These are phyloP conservation scores for Malus hybrid DNA, from an alignment of 331 rosid genomes.

Conservation along the genomic window DNA sequence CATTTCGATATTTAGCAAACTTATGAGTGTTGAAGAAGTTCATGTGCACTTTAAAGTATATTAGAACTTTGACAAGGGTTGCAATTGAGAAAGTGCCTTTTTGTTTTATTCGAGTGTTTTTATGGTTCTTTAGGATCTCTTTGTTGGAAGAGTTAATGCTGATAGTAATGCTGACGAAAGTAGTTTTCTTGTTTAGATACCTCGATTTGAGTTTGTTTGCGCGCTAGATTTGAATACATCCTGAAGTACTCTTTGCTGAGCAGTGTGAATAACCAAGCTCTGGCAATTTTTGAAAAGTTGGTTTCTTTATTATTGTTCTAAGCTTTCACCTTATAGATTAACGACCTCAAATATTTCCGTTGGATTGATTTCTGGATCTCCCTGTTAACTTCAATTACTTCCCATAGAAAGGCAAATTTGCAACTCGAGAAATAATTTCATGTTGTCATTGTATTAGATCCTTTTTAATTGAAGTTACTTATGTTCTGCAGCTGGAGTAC, in stretches of 20 bases:
- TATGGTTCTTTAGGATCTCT: background rate
- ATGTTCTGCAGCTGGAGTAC: conserved; percentile 62
- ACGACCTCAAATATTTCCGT: too few relatives aligned
- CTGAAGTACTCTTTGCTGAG: background rate
- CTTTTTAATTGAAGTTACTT: too few relatives aligned
- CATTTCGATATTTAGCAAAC: too few relatives aligned
- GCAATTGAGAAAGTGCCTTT: background rate
- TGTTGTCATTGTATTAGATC: too few relatives aligned
- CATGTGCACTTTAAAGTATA: background rate
- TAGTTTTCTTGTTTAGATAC: background rate
- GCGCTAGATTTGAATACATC: background rate
- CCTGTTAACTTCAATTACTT: background rate
- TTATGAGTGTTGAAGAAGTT: background rate
- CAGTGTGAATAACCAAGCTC: background rate
- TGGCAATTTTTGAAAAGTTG: background rate
- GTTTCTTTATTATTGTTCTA: background rate
- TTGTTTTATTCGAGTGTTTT: background rate
- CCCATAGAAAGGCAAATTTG: too few relatives aligned
- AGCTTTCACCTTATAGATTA: too few relatives aligned
- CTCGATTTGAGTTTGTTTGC: background rate
- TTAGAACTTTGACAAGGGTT: background rate
- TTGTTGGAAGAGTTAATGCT: background rate
- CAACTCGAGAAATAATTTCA: background rate
- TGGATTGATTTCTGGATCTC: background rate
- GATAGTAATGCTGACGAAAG: background rate